Evolutionary conservation across 2,329 filamentous ascomycete genomes (phyloP).

Genomic region (Dactylellina haptotyla): DNA sequence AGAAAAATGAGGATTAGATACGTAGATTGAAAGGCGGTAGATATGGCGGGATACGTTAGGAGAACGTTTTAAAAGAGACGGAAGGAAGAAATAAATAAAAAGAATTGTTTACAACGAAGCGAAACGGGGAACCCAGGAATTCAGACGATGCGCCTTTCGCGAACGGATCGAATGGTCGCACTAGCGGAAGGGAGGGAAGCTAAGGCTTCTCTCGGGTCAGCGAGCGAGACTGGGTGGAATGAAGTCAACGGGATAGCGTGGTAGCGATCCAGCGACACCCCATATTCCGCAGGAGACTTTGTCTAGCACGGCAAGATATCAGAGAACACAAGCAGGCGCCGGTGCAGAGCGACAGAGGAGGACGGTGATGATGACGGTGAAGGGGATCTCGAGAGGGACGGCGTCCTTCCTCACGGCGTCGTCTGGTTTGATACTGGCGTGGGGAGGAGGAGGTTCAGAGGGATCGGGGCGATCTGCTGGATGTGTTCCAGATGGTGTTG

Average conservation of each 20-base stretch:
- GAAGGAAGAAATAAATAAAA: background rate
- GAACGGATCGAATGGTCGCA: conserved; percentile 20
- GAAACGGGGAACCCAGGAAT: conserved; percentile 26
- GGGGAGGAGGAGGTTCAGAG: conserved; percentile 14
- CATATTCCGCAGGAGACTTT: conserved; percentile 52
- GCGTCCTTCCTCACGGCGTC: too few species aligned
- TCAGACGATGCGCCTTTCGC: conserved; percentile 30
- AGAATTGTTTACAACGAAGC: conserved; percentile 43
- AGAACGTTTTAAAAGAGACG: background rate
- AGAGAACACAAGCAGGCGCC: background rate
- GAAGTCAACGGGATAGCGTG: conserved; percentile 47
- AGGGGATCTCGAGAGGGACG: too few species aligned
- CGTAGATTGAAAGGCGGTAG: background rate
- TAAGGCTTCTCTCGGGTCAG: conserved; percentile 21
- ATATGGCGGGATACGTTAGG: background rate
- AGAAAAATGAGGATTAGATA: background rate
- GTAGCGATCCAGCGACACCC: conserved; percentile 51
- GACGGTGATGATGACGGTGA: background rate
- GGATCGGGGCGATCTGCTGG: conserved; percentile 30
- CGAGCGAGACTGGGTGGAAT: conserved; percentile 23
- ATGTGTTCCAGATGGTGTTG: conserved; percentile 30
- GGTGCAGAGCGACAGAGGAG: background rate
- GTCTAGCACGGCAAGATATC: background rate
- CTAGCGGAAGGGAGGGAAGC: conserved; percentile 17
- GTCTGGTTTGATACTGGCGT: background rate